Evolutionary conservation across 139 green algal species (phyloP), one percentile per base, ranked within the genome.

Genomic region (Tetradesmus obliquus): DNA sequence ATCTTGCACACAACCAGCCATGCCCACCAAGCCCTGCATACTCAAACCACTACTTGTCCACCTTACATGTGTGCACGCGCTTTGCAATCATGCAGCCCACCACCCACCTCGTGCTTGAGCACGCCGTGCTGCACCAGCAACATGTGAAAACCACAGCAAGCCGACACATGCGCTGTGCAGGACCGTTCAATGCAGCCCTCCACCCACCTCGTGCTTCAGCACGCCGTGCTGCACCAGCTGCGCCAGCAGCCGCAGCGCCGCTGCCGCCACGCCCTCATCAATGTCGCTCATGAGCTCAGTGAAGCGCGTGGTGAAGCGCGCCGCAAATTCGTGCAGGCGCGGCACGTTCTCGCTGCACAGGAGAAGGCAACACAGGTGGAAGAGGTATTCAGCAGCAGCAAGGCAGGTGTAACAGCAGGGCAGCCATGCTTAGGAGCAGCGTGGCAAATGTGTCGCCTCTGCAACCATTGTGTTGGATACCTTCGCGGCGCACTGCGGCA

Each of bases 261-360:
- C 92, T n/a, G 95, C 95, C 17, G 97, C 95, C 13, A 99, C 98
- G 3, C 45, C 88, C n/a, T 98, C 96, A 86, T 97, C 94, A 4
- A 96, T 83, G 60, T 99, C 98, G 69, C 97, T 94, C 32, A 96
- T 93, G 80, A 99, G 93, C 94, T 99, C 96, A 45, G 89, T 90
- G 84, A 99, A 96, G 71, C 98, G 95, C 32, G 79, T 32, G 0
- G 89, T 79, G 93, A 99, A 99, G 90, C 97, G 95, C 5, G 92
- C 85, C 7, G 94, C 96, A 85, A 99, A 99, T 62, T 96, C 94
- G 12, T 93, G 91, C 87, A 99, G 91, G 1, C 90, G 84, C 17
- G 93, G 82, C n/a, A 94, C 32, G 87, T 97, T 93, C 60, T 96
- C 90, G 24, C 89, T 92, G 79, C 58, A 80, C 3, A 15, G 5